A percentile compares a stretch with the other conserved stretches of the same genome.
Evolutionary conservation across 2,329 filamentous ascomycete species (phyloP).

Genomic region (Stenocarpella maydis): DNA sequence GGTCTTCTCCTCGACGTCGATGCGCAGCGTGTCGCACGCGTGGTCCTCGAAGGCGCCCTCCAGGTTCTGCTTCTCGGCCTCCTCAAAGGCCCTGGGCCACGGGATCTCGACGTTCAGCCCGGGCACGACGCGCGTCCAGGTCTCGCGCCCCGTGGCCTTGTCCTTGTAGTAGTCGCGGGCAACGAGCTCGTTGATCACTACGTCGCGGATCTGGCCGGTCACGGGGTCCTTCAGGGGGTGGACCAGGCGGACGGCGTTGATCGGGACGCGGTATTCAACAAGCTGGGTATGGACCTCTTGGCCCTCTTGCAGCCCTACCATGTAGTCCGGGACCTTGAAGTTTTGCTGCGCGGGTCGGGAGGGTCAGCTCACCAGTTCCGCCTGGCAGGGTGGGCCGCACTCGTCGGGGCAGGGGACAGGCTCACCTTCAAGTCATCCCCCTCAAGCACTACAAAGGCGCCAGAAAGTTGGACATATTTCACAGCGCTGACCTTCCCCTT

Average conservation of each 20-base stretch:
- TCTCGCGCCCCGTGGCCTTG: slow-evolving; percentile 55
- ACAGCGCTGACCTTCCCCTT: slow-evolving; percentile 87
- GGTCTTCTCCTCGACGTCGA: slow-evolving; percentile 76
- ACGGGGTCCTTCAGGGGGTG: slow-evolving; percentile 73
- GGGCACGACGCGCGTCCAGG: slow-evolving; percentile 69
- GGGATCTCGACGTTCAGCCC: slow-evolving; percentile 78
- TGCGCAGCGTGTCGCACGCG: slow-evolving; percentile 75
- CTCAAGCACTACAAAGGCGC: slow-evolving; percentile 68
- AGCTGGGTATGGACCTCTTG: slow-evolving; percentile 49
- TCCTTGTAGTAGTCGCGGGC: slow-evolving; percentile 60
- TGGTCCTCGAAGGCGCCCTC: slow-evolving; percentile 53
- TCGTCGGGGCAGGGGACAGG: slow-evolving; percentile 12
- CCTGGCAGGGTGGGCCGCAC: not conserved
- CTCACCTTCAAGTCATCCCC: slow-evolving; percentile 69
- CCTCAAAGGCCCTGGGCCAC: slow-evolving; percentile 65
- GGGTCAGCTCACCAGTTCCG: slow-evolving; percentile 6
- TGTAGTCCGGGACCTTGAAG: slow-evolving; percentile 51
- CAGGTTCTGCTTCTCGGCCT: slow-evolving; percentile 54
- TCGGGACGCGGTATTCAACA: slow-evolving; percentile 65
- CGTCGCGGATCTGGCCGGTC: slow-evolving; percentile 73
- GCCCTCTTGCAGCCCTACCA: slow-evolving; percentile 40
- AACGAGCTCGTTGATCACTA: slow-evolving; percentile 77
- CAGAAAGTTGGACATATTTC: slow-evolving; percentile 58
- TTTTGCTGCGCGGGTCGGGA: slow-evolving; percentile 41
- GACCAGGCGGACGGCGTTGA: slow-evolving; percentile 82